phyloP scores from a whole-genome alignment of 2,329 filamentous ascomycete genomes.

The Helicocarpus griseus region DNA sequence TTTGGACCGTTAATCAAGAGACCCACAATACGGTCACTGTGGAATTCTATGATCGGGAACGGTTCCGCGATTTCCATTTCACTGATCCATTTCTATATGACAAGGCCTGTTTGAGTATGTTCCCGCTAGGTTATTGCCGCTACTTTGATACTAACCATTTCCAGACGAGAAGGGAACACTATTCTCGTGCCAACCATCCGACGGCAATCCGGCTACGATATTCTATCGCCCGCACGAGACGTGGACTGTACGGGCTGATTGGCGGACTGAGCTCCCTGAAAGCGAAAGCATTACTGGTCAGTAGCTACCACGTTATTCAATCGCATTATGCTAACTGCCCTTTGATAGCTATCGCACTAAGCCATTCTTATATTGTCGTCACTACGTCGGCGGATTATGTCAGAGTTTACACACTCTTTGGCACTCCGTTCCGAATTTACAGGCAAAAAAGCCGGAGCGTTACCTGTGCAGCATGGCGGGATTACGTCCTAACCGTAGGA shows the following conservation, averaged over 20 bases:
- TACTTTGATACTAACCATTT: neutral
- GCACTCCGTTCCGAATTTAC: constrained; percentile 79
- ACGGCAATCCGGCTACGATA: constrained; percentile 63
- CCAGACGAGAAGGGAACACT: constrained; percentile 67
- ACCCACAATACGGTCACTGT: constrained; percentile 89
- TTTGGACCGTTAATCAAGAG: constrained; percentile 96
- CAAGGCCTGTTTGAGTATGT: constrained; percentile 74
- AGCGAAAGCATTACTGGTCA: constrained; percentile 66
- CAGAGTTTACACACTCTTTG: constrained; percentile 85
- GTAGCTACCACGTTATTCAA: constrained; percentile 4
- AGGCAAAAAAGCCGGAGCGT: constrained; percentile 89
- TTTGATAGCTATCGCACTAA: constrained; percentile 65
- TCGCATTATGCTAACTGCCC: constrained; percentile 1
- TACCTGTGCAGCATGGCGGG: constrained; percentile 85
- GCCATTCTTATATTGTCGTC: constrained; percentile 81
- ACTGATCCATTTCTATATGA: constrained; percentile 94
- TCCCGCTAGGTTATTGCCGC: neutral
- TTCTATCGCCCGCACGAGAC: constrained; percentile 96
- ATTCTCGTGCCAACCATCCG: constrained; percentile 68
- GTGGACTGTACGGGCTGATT: constrained; percentile 85
- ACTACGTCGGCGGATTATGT: constrained; percentile 83
- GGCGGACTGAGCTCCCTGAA: constrained; percentile 75
- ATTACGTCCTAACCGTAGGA: constrained; percentile 93
- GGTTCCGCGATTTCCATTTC: constrained; percentile 91
- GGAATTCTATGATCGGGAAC: constrained; percentile 92